phyloP scores from a whole-genome alignment of 1,284 basidiomycete species.

The Rhodotorula sp. region DNA sequence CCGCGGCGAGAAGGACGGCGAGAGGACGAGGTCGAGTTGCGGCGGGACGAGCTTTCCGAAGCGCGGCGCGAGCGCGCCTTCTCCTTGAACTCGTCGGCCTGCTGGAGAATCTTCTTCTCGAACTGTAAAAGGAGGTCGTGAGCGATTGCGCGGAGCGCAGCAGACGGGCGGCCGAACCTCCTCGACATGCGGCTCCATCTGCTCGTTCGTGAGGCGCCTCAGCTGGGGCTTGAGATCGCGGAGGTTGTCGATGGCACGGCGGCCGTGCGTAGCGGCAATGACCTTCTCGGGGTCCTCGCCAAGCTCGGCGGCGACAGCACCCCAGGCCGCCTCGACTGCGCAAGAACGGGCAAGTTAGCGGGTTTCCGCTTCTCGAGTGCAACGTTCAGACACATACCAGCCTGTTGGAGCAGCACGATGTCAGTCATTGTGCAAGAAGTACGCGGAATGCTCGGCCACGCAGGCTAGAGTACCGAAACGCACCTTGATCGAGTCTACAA shows the following conservation, averaged over 20 bases:
- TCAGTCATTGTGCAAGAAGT: neutral
- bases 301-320: slow-evolving; percentile 62
- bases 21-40: slow-evolving; percentile 29
- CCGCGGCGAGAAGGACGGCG: slow-evolving; percentile 25
- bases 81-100: slow-evolving; percentile 65
- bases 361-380: neutral
- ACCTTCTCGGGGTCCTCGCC: slow-evolving; percentile 46
- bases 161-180: slow-evolving; percentile 38
- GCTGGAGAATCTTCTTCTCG: slow-evolving; percentile 69
- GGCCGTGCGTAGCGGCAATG: slow-evolving; percentile 67
- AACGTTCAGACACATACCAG: neutral
- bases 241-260: slow-evolving; percentile 68
- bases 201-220: slow-evolving; percentile 54
- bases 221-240: slow-evolving; percentile 62
- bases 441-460: too few relatives aligned
- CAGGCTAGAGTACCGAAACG: neutral
- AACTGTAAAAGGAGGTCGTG: slow-evolving; percentile 50
- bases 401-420: neutral
- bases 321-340: slow-evolving; percentile 70
- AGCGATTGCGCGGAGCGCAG: neutral
- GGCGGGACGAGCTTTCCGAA: slow-evolving; percentile 34
- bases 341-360: neutral
- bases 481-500: slow-evolving; percentile 37
- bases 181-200: slow-evolving; percentile 68
- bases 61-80: slow-evolving; percentile 39